A percentile compares a stretch with the other conserved stretches of the same genome.
These are phyloP conservation scores for Epichloe hybrida DNA, from an alignment of 2,329 filamentous ascomycete species.

Conservation along the genomic window DNA sequence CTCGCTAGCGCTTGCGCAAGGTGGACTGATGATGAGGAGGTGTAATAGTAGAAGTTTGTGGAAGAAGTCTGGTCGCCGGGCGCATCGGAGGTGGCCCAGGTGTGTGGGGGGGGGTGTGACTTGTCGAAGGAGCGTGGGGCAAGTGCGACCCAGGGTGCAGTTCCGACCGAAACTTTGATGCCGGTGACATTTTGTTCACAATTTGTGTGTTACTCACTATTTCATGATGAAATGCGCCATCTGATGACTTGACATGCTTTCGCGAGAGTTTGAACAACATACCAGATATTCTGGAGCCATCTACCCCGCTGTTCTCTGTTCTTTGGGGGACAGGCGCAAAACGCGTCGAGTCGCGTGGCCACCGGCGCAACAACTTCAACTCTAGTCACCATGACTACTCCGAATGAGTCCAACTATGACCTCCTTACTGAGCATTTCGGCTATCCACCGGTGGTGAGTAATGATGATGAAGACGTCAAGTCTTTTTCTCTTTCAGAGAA, in stretches of 20 bases:
- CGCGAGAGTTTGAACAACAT: not conserved
- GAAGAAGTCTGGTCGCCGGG: not conserved
- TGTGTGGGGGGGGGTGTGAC: constrained; percentile 5
- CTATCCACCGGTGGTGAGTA: constrained; percentile 75
- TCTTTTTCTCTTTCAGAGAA: not conserved
- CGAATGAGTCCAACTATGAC: constrained; percentile 38
- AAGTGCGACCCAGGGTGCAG: not conserved
- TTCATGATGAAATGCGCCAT: not conserved
- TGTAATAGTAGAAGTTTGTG: not conserved
- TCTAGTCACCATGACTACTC: constrained; percentile 15
- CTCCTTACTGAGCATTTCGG: constrained; percentile 92
- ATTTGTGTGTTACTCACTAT: not conserved
- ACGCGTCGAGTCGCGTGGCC: constrained; percentile 10
- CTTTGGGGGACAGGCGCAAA: not conserved
- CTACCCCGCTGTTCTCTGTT: not conserved
- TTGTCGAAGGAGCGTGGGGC: not conserved
- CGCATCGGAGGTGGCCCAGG: not conserved
- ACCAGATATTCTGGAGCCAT: not conserved
- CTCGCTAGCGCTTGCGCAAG: too few species aligned
- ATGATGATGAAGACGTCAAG: constrained; percentile 1
- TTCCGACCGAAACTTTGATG: not conserved
- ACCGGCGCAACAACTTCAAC: not conserved
- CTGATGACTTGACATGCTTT: not conserved
- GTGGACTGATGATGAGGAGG: not conserved
- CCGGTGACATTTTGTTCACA: not conserved